Base-by-base conservation (phyloP, 2,329 filamentous ascomycete genomes). In the Emericellopsis atlantica region DNA sequence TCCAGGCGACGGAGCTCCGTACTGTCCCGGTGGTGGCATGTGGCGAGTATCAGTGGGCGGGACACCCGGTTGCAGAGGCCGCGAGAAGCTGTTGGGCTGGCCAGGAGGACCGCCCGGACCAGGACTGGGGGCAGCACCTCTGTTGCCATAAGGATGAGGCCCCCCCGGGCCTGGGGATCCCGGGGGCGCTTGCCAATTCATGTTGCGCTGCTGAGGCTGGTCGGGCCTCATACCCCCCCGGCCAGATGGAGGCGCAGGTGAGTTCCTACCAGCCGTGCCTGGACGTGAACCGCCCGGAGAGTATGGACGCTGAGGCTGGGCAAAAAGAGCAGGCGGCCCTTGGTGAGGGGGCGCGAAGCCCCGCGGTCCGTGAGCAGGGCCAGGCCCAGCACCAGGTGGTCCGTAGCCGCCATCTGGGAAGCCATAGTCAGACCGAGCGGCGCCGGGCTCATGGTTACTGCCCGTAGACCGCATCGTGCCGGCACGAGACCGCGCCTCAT, bases 181-280 rank as follows among this genome's bases (percentile, higher is more conserved):
- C 53, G 76, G 75, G 31, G 74, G 79, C 6, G 89, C 87, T 49
- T 88, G 82, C 89, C 89, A 95, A 5, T 81, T 67, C 46, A 92
- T 65, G 50, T 74, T 87, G 45, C 77, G 73, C 31, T 66, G 60
- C 6, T 75, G 74, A 9, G 67, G 12, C 65, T 69, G 32, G 56
- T 57, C 43, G 72, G 69, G 12, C 55, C 21, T 38, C 39, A 24
- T 32, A 29, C 51, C 9, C 49, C 47, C 37, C 45, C 37, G 15
- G 37, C 32, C 35, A 11, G 11, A 23, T 15, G 23, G 44, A 35
- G 46, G 52, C 36, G 43, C 45, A 21, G 47, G 46, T n/a, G 48
- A 44, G 24, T 49, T 49, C 10, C 50, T 49, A 8, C 46, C 46
- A 15, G 46, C 49, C 11, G 51, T 50, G 16, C 46, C 48, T 23